Conservation (phyloP, 2,329 filamentous ascomycete genomes). For the Fusarium mexicanum region DNA sequence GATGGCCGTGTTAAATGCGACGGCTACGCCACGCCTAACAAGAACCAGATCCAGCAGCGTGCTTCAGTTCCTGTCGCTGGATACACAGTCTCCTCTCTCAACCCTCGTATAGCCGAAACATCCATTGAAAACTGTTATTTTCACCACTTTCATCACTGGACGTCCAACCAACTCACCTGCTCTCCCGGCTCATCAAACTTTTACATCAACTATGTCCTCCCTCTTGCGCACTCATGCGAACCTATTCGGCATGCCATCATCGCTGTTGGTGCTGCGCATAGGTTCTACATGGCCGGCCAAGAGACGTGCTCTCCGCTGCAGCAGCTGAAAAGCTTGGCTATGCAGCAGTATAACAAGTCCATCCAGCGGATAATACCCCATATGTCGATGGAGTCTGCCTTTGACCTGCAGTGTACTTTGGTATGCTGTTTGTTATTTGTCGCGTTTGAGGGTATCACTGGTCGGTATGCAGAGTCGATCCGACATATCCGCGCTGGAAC, state of each 20-base stretch:
- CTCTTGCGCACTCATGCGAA: conserved; percentile 25
- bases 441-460: conserved; percentile 36
- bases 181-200: conserved; percentile 21
- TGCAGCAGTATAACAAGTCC: conserved; percentile 37
- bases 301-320: conserved; percentile 24
- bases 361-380: conserved; percentile 28
- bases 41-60: background rate
- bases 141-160: conserved; percentile 36
- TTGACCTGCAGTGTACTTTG: conserved; percentile 28
- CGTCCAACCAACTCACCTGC: conserved; percentile 22
- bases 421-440: conserved; percentile 39
- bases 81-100: background rate
- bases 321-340: conserved; percentile 29
- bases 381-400: conserved; percentile 17
- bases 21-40: conserved; percentile 27
- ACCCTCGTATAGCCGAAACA: background rate
- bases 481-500: conserved; percentile 34
- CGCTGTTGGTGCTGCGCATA: conserved; percentile 32
- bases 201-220: conserved; percentile 19
- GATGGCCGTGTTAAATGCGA: conserved; percentile 33
- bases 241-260: conserved; percentile 20
- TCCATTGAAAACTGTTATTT: conserved; percentile 29
- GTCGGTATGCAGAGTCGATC: conserved; percentile 34
- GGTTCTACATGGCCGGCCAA: conserved; percentile 23
- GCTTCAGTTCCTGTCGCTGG: background rate